Conservation (phyloP, 441 rosid species). For the Viola pubescens region DNA sequence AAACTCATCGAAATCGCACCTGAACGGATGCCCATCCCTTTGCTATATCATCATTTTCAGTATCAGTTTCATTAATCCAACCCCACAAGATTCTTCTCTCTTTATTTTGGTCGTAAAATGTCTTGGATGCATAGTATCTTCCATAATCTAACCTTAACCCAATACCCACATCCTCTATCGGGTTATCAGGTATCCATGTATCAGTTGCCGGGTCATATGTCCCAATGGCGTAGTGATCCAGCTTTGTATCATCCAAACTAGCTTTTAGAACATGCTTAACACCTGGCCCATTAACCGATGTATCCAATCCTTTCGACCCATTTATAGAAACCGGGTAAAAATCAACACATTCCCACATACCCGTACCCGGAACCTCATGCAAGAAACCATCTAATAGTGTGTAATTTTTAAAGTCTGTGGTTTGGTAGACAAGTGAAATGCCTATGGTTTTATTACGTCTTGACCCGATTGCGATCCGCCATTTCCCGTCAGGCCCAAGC, state of each 20-base stretch:
- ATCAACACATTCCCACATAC: conserved; percentile 99
- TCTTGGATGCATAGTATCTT: conserved; percentile 67
- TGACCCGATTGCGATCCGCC: conserved; percentile 80
- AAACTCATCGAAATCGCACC: conserved; percentile 20
- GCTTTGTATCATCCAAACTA: conserved; percentile 59
- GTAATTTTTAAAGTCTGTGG: conserved; percentile 52
- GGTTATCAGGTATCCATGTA: conserved; percentile 72
- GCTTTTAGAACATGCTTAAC: conserved; percentile 70
- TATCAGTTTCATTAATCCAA: conserved; percentile 77
- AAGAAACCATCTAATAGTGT: conserved; percentile 35
- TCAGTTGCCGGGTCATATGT: conserved; percentile 38
- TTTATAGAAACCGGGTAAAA: conserved; percentile 57
- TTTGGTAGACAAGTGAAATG: conserved; percentile 63
- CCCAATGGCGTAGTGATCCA: conserved; percentile 64
- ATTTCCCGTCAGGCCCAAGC: conserved; percentile 58
- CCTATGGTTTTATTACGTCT: conserved; percentile 50
- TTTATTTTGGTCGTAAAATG: conserved; percentile 58
- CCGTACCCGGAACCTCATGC: conserved; percentile 65
- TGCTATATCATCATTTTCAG: conserved; percentile 43
- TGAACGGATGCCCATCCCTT: conserved; percentile 91
- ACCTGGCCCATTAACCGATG: conserved; percentile 49
- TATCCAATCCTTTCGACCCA: conserved; percentile 47
- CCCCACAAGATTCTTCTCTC: conserved; percentile 65
- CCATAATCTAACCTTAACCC: conserved; percentile 68
- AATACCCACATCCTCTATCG: conserved; percentile 54